Conservation (phyloP, 495 filamentous ascomycete genomes). For the Articulospora tetracladia region DNA sequence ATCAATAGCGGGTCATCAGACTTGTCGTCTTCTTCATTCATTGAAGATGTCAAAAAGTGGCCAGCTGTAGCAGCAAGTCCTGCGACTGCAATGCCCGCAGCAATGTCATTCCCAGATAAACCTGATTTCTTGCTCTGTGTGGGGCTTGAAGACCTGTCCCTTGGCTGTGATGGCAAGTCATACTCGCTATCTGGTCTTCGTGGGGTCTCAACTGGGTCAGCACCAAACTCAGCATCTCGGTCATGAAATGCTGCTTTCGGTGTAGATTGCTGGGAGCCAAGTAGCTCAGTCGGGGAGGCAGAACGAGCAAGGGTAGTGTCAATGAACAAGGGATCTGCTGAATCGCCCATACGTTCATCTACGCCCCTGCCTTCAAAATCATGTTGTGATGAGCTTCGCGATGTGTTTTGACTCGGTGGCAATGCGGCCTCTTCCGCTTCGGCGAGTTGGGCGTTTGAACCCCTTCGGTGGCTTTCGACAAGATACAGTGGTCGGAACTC, state of each 20-base stretch:
- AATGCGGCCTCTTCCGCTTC: conserved; percentile 23
- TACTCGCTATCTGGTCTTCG: neutral
- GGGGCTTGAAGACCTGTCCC: neutral
- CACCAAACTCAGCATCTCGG: conserved; percentile 4
- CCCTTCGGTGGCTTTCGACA: conserved; percentile 35
- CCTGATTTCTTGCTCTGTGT: neutral
- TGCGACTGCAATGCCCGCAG: neutral
- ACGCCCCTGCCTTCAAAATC: conserved; percentile 17
- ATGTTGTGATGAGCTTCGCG: conserved; percentile 27
- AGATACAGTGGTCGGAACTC: conserved; percentile 47
- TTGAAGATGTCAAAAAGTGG: too few species aligned
- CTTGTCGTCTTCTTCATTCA: neutral
- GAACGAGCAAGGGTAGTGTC: conserved; percentile 24
- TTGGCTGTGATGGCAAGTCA: neutral
- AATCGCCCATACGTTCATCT: neutral
- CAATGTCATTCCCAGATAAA: neutral
- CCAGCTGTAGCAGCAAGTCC: neutral
- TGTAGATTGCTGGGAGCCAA: conserved; percentile 33
- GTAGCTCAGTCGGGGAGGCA: conserved; percentile 16
- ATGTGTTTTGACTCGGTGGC: conserved; percentile 32
- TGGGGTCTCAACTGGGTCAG: neutral
- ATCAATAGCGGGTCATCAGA: conserved; percentile 10
- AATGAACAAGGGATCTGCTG: conserved; percentile 23
- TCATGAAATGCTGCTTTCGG: conserved; percentile 25
- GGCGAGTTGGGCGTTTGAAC: neutral